A percentile compares a stretch with the other conserved stretches of the same genome.
Evolutionary conservation across 352 stramenopile genomes (phyloP).

Genomic region (Phytophthora palmivora): DNA sequence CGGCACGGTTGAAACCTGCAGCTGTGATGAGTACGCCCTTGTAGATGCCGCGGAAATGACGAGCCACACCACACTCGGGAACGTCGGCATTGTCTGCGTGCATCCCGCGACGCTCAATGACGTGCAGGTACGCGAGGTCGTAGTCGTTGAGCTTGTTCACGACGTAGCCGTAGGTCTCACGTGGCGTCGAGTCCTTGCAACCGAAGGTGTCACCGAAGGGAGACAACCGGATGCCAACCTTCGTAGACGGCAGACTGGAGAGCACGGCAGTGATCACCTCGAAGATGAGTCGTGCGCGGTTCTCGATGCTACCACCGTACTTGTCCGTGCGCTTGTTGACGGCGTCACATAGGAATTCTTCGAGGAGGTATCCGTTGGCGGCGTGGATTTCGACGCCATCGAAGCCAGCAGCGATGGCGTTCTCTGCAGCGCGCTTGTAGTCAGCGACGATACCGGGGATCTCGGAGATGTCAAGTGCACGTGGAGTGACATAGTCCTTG

Average conservation of each 20-base stretch:
- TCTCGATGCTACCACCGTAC: conserved; percentile 68
- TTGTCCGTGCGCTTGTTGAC: conserved; percentile 37
- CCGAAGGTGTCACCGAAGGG: conserved; percentile 43
- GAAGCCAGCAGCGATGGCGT: conserved; percentile 60
- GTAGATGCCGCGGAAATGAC: conserved; percentile 59
- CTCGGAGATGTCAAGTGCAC: conserved; percentile 15
- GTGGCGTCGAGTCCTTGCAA: conserved; percentile 40
- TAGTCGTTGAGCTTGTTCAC: conserved; percentile 31
- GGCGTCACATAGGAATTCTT: conserved; percentile 75
- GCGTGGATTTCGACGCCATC: conserved; percentile 91
- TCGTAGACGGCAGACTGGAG: conserved; percentile 24
- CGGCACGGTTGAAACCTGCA: conserved; percentile 46
- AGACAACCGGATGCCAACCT: conserved; percentile 26
- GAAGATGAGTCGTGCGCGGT: conserved; percentile 30
- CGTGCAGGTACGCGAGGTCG: conserved; percentile 56
- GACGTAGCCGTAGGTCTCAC: conserved; percentile 50
- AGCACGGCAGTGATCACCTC: conserved; percentile 61
- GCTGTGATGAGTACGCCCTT: conserved; percentile 57
- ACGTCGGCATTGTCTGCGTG: conserved; percentile 28
- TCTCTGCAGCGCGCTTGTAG: conserved; percentile 58
- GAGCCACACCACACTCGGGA: conserved; percentile 36
- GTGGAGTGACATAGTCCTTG: conserved; percentile 24
- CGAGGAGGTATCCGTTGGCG: conserved; percentile 89
- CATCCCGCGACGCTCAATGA: conserved; percentile 72
- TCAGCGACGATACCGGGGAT: conserved; percentile 33